These are phyloP conservation scores for Nicotiana sylvestris DNA, from an alignment of 257 asterid genomes.

Conservation along the genomic window DNA sequence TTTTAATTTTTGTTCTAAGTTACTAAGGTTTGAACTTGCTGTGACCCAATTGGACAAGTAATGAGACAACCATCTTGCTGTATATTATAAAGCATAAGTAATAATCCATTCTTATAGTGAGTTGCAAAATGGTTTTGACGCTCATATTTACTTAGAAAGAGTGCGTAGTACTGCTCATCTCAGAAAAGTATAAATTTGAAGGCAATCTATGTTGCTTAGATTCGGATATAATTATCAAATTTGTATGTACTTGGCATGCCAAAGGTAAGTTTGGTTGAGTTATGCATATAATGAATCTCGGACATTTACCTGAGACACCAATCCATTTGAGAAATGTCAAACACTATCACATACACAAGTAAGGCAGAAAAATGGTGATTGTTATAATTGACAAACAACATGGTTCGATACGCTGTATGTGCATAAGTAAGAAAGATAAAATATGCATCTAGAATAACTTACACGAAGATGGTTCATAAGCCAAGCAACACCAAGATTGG, in stretches of 20 bases:
- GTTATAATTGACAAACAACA: neutral
- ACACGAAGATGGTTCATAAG: too few relatives aligned
- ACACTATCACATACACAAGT: neutral
- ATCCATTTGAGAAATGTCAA: neutral
- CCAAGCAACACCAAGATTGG: neutral
- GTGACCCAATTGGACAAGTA: slow-evolving; percentile 26
- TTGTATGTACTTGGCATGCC: neutral
- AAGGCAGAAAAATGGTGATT: neutral
- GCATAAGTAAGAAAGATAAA: too few relatives aligned
- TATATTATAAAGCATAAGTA: slow-evolving; percentile 22
- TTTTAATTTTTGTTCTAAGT: slow-evolving; percentile 38
- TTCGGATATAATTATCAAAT: neutral
- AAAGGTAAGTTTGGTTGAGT: neutral
- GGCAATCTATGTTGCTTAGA: neutral
- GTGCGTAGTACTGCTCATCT: neutral
- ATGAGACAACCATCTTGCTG: slow-evolving; percentile 34
- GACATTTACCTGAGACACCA: neutral
- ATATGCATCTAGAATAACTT: neutral
- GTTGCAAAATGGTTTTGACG: neutral
- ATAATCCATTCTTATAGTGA: neutral
- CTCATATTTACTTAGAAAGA: neutral
- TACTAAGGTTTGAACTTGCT: slow-evolving; percentile 27
- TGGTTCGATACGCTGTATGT: neutral
- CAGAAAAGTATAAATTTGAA: neutral
- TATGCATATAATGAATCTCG: neutral